Conservation (phyloP, 164 flowering plant species). For the Vitis rotundifolia region DNA sequence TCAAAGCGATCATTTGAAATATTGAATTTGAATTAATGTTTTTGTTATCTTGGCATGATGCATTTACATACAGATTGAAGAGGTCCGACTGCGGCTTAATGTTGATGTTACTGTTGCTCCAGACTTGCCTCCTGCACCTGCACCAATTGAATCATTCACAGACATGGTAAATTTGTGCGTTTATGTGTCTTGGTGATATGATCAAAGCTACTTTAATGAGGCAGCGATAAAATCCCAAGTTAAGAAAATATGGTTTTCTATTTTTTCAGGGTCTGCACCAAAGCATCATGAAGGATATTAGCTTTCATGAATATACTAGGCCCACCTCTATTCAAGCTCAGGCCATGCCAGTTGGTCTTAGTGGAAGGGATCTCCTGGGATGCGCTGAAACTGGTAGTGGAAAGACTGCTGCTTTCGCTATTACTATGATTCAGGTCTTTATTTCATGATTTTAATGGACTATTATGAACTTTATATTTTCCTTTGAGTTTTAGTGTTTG, state of each 20-base stretch:
- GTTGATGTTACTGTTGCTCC: conserved; percentile 51
- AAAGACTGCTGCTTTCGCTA: conserved; percentile 69
- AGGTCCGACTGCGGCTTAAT: conserved; percentile 57
- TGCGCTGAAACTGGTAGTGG: conserved; percentile 79
- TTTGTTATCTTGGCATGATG: background rate
- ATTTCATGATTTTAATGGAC: background rate
- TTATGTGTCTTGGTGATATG: too few relatives aligned
- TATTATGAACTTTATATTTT: background rate
- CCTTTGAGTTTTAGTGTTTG: background rate
- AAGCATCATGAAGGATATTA: conserved; percentile 60
- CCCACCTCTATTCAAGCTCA: conserved; percentile 71
- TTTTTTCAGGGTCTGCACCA: conserved; percentile 45
- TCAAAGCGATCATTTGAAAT: background rate
- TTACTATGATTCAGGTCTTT: conserved; percentile 69
- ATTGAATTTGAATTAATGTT: background rate
- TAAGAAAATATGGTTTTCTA: background rate
- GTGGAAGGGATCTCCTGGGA: conserved; percentile 64
- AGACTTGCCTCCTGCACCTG: conserved; percentile 49
- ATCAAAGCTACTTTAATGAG: too few relatives aligned
- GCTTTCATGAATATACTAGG: conserved; percentile 52
- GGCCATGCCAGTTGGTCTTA: conserved; percentile 67
- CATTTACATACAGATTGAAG: conserved; percentile 44
- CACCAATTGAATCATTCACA: conserved; percentile 59
- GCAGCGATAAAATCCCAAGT: background rate
- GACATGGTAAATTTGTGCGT: conserved; percentile 47